Evolutionary conservation across 225 moss, liverwort and hornwort genomes (phyloP).

Genomic region (Sphagnum contortum): DNA sequence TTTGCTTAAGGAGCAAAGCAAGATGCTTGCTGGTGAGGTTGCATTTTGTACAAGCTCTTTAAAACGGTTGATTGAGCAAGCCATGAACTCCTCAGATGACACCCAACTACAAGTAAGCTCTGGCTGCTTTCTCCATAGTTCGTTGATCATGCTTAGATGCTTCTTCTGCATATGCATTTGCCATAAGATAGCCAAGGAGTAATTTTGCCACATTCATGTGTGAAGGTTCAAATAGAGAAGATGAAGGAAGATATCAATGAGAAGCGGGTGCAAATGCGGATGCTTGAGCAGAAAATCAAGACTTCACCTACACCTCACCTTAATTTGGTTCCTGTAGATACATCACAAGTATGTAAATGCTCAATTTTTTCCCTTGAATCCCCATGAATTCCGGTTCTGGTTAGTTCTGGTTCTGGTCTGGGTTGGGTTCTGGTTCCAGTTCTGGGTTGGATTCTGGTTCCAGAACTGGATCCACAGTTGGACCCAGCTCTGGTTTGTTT

Average conservation of each 20-base stretch:
- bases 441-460: no score
- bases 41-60: conserved; percentile 93
- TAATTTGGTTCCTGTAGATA: conserved; percentile 55
- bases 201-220: no score
- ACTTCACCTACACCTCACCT: conserved; percentile 46
- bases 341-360: conserved; percentile 60
- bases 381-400: no score
- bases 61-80: conserved; percentile 85
- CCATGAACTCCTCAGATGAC: conserved; percentile 67
- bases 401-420: no score
- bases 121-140: no score
- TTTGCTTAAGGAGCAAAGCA: conserved; percentile 83
- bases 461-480: no score
- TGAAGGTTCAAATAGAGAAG: conserved; percentile 76
- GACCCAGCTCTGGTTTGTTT: no score
- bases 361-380: no score
- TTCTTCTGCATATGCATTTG: no score
- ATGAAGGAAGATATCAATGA: conserved; percentile 86
- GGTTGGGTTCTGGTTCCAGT: no score
- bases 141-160: no score
- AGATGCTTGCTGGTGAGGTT: conserved; percentile 95
- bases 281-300: conserved; percentile 93
- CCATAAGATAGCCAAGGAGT: no score
- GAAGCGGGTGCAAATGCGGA: conserved; percentile 85
- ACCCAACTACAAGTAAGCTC: conserved; percentile 55